These are phyloP conservation scores for Berkeleyomyces basicola DNA, from an alignment of 2,329 filamentous ascomycete genomes.

Conservation along the genomic window DNA sequence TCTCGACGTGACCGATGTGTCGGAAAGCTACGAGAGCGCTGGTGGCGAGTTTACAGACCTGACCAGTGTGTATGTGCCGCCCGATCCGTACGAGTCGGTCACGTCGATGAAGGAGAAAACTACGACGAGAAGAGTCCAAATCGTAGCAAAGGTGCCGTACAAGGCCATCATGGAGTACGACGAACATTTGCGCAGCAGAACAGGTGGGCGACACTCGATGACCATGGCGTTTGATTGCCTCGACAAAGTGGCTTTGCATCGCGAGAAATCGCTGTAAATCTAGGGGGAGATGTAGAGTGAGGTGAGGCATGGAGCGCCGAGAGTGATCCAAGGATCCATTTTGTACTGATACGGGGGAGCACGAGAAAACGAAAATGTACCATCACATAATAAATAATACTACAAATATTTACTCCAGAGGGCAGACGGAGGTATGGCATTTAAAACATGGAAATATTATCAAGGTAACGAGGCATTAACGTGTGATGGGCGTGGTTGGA, in stretches of 20 bases:
- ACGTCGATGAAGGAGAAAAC: conserved; percentile 39
- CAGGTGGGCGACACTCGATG: conserved; percentile 55
- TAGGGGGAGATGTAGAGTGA: neutral
- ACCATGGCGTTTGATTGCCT: conserved; percentile 43
- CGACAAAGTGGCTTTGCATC: conserved; percentile 35
- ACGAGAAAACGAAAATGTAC: neutral
- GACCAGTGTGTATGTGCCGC: conserved; percentile 66
- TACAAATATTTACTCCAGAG: neutral
- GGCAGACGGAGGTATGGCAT: too few species aligned
- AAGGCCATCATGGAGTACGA: conserved; percentile 96
- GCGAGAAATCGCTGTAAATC: conserved; percentile 32
- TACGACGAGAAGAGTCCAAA: conserved; percentile 37
- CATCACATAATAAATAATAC: neutral
- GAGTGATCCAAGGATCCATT: neutral
- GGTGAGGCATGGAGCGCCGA: neutral
- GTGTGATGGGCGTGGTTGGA: too few species aligned
- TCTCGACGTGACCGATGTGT: conserved; percentile 47
- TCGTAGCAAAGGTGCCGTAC: conserved; percentile 75
- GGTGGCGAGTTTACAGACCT: conserved; percentile 42
- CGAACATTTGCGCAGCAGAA: conserved; percentile 74
- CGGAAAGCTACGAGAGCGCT: conserved; percentile 15
- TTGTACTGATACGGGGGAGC: neutral
- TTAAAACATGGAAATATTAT: too few species aligned
- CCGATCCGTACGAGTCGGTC: conserved; percentile 57
- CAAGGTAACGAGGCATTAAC: too few species aligned